Conservation (phyloP, 2,329 filamentous ascomycete species). For the Ceratocystiopsis minuta region DNA sequence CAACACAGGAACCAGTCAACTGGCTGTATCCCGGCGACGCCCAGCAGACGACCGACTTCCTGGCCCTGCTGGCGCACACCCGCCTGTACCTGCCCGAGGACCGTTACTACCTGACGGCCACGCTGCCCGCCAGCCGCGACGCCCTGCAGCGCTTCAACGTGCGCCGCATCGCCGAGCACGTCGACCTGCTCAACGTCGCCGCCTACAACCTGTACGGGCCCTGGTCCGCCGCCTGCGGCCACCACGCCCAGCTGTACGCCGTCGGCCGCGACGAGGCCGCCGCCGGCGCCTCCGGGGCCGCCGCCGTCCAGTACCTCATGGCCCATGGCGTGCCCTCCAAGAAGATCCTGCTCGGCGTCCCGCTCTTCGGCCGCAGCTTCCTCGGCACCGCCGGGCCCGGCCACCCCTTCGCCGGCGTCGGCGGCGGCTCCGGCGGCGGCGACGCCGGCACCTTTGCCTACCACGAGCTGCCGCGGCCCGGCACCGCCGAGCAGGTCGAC, state of each 20-base stretch:
- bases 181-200: slow-evolving; percentile 65
- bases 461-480: slow-evolving; percentile 42
- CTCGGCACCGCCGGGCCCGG: slow-evolving; percentile 46
- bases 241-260: slow-evolving; percentile 59
- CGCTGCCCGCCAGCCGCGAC: slow-evolving; percentile 49
- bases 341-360: slow-evolving; percentile 61
- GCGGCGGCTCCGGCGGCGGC: slow-evolving; percentile 26
- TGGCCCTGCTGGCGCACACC: slow-evolving; percentile 47
- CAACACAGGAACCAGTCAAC: slow-evolving; percentile 48
- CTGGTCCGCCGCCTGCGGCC: slow-evolving; percentile 49
- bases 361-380: slow-evolving; percentile 60
- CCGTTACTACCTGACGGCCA: slow-evolving; percentile 51
- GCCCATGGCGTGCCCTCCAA: slow-evolving; percentile 46
- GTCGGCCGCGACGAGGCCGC: slow-evolving; percentile 32
- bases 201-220: slow-evolving; percentile 63
- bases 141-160: slow-evolving; percentile 54
- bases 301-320: slow-evolving; percentile 47
- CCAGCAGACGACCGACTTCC: slow-evolving; percentile 51
- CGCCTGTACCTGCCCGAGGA: slow-evolving; percentile 51
- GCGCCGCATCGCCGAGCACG: slow-evolving; percentile 38
- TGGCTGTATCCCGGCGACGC: slow-evolving; percentile 59
- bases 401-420: slow-evolving; percentile 35
- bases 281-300: slow-evolving; percentile 34
- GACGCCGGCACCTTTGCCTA: slow-evolving; percentile 58
- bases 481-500: slow-evolving; percentile 50